Percentiles rank a stretch among this genome's conserved stretches.
Evolutionary conservation across 805 yeast genomes (phyloP).

Genomic region (Debaryomyces maramus): DNA sequence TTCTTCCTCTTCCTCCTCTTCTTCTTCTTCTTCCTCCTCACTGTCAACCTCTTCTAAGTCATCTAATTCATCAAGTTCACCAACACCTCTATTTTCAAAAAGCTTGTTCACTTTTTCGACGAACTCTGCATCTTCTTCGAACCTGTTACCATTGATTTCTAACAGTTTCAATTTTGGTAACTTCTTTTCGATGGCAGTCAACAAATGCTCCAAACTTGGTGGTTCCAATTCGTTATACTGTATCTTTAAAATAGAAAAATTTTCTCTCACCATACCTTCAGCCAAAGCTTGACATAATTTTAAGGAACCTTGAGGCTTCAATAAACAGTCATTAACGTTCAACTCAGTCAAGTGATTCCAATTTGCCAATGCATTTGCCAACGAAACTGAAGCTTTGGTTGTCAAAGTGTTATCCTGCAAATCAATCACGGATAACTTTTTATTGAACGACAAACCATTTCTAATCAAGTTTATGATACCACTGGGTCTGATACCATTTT

Average conservation of each 20-base stretch:
- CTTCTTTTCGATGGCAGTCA: conserved; percentile 49
- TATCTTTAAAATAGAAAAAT: conserved; percentile 61
- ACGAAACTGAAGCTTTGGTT: conserved; percentile 56
- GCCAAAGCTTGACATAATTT: conserved; percentile 50
- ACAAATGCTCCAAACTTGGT: conserved; percentile 60
- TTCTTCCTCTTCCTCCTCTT: conserved; percentile 54
- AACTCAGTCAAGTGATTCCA: conserved; percentile 78
- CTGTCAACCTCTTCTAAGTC: conserved; percentile 85
- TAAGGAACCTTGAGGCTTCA: conserved; percentile 76
- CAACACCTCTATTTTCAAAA: conserved; percentile 72
- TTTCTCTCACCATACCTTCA: conserved; percentile 31
- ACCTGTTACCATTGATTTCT: conserved; percentile 91
- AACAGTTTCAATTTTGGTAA: conserved; percentile 62
- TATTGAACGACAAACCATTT: conserved; percentile 67
- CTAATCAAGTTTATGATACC: conserved; percentile 77
- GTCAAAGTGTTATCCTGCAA: conserved; percentile 96
- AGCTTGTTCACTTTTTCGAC: conserved; percentile 59
- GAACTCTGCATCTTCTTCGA: conserved; percentile 81
- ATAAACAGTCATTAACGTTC: conserved; percentile 84
- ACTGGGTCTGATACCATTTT: conserved; percentile 94
- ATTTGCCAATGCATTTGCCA: conserved; percentile 43
- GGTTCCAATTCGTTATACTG: conserved; percentile 87
- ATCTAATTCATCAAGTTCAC: conserved; percentile 89
- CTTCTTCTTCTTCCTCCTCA: conserved; percentile 68
- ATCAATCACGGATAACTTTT: conserved; percentile 67